Percentiles rank a stretch among this genome's conserved stretches.
Conservation (phyloP, 495 filamentous ascomycete species). For the Penicillium lividum region DNA sequence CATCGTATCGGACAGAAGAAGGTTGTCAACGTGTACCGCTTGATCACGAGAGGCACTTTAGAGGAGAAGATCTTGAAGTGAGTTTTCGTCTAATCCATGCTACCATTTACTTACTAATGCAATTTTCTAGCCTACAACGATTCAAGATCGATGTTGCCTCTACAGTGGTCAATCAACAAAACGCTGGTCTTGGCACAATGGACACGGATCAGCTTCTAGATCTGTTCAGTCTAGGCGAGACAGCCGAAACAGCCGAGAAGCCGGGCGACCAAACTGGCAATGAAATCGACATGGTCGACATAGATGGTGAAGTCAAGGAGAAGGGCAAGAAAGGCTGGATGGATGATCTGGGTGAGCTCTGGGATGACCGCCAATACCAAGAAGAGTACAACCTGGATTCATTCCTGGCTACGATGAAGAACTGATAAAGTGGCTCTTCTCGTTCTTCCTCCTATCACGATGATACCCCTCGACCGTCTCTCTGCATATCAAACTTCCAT, state of each 20-base stretch:
- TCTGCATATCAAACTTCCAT: not conserved
- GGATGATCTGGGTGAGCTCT: slow-evolving; percentile 91
- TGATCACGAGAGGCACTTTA: slow-evolving; percentile 91
- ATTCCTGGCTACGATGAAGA: slow-evolving; percentile 87
- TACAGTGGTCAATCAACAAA: slow-evolving; percentile 98
- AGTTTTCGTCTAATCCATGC: slow-evolving; percentile 26
- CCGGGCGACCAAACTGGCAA: slow-evolving; percentile 54
- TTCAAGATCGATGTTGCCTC: slow-evolving; percentile 99
- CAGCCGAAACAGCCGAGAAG: slow-evolving; percentile 66
- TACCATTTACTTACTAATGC: slow-evolving; percentile 23
- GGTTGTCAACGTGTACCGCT: slow-evolving; percentile 97
- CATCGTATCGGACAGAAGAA: slow-evolving; percentile 99
- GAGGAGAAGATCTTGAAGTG: slow-evolving; percentile 98
- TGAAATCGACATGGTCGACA: slow-evolving; percentile 93
- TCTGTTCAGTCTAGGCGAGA: slow-evolving; percentile 89
- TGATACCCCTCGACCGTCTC: not conserved
- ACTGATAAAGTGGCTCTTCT: slow-evolving; percentile 27
- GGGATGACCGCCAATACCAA: slow-evolving; percentile 95
- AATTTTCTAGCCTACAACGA: slow-evolving; percentile 73
- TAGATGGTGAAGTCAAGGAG: slow-evolving; percentile 87
- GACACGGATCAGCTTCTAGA: slow-evolving; percentile 98
- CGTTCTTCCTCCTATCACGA: not conserved
- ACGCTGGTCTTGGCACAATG: slow-evolving; percentile 92
- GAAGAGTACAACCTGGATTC: slow-evolving; percentile 94
- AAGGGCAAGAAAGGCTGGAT: slow-evolving; percentile 96